Percentiles rank a stretch among this genome's conserved stretches.
phyloP scores from a whole-genome alignment of 1,139 yeast species.

The Suhomyces taliae region DNA sequence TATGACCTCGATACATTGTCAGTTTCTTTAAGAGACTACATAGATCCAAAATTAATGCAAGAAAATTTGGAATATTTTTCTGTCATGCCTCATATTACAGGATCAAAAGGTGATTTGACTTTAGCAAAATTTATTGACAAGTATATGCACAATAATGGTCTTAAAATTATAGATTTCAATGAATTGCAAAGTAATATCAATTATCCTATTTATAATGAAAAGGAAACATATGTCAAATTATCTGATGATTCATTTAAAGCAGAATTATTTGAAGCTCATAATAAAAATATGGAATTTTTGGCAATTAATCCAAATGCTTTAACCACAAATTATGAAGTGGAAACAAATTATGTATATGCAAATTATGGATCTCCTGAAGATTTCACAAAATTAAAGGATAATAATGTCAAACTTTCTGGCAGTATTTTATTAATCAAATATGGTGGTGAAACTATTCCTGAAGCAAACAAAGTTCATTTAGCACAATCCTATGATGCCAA shows the following conservation, averaged over 20 bases:
- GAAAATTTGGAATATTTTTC: constrained; percentile 75
- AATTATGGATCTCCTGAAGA: constrained; percentile 68
- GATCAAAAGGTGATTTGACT: constrained; percentile 80
- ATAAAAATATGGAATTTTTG: constrained; percentile 39
- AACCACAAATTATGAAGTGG: constrained; percentile 46
- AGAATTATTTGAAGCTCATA: constrained; percentile 34
- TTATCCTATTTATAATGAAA: constrained; percentile 38
- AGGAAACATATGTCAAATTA: constrained; percentile 32
- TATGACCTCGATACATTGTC: constrained; percentile 56
- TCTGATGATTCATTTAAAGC: constrained; percentile 40
- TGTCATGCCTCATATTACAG: constrained; percentile 83
- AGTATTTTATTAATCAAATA: constrained; percentile 62
- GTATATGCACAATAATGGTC: constrained; percentile 57
- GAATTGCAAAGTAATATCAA: constrained; percentile 58
- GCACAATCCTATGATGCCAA: constrained; percentile 34
- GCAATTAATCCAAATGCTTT: constrained; percentile 72
- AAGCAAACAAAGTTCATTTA: constrained; percentile 35
- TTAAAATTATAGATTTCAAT: constrained; percentile 50
- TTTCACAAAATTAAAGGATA: constrained; percentile 41
- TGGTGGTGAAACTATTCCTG: constrained; percentile 46
- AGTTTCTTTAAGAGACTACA: constrained; percentile 46
- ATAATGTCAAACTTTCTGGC: constrained; percentile 35
- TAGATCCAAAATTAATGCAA: constrained; percentile 61
- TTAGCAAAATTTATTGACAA: constrained; percentile 64
- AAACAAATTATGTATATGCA: constrained; percentile 53